Conservation (phyloP, 2,329 filamentous ascomycete genomes). For the Calonectria fujianensis region DNA sequence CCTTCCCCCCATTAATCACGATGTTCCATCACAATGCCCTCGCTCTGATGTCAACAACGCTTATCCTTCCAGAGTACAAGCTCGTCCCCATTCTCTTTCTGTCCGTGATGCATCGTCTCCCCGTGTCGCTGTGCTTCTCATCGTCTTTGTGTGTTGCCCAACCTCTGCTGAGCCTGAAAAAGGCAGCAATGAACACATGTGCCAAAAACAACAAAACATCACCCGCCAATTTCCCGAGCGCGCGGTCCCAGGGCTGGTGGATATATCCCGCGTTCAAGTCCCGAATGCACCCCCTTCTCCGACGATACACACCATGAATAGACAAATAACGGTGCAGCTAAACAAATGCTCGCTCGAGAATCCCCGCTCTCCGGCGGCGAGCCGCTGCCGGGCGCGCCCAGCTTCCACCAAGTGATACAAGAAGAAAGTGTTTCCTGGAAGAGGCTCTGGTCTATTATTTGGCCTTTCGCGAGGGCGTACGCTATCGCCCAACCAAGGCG, state of each 20-base stretch:
- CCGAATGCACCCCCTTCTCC: slow-evolving; percentile 31
- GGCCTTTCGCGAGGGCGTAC: slow-evolving; percentile 16
- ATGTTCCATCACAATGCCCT: slow-evolving; percentile 49
- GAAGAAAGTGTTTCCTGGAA: slow-evolving; percentile 54
- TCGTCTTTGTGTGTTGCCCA: slow-evolving; percentile 30
- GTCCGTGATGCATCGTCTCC: slow-evolving; percentile 37
- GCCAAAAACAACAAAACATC: slow-evolving; percentile 34
- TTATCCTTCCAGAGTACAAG: slow-evolving; percentile 57
- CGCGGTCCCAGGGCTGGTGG: slow-evolving; percentile 16
- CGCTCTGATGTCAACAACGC: slow-evolving; percentile 49
- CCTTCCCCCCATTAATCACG: slow-evolving; percentile 50
- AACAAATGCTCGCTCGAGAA: slow-evolving; percentile 49
- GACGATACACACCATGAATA: slow-evolving; percentile 33
- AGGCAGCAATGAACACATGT: slow-evolving; percentile 18
- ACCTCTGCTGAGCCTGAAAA: neutral
- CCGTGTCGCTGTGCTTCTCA: slow-evolving; percentile 25
- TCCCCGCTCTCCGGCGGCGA: slow-evolving; percentile 41
- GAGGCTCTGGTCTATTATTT: slow-evolving; percentile 44
- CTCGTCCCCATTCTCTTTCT: slow-evolving; percentile 42
- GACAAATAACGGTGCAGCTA: slow-evolving; percentile 45
- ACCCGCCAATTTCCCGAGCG: slow-evolving; percentile 30
- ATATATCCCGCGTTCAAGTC: slow-evolving; percentile 9
- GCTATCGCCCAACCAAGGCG: slow-evolving; percentile 40
- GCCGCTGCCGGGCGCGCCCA: slow-evolving; percentile 43
- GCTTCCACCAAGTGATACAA: slow-evolving; percentile 55